Percentiles rank a stretch among this genome's conserved stretches.
Evolutionary conservation across 768 basidiomycete species (phyloP).

Genomic region (Strobilomyces echinocephalus): DNA sequence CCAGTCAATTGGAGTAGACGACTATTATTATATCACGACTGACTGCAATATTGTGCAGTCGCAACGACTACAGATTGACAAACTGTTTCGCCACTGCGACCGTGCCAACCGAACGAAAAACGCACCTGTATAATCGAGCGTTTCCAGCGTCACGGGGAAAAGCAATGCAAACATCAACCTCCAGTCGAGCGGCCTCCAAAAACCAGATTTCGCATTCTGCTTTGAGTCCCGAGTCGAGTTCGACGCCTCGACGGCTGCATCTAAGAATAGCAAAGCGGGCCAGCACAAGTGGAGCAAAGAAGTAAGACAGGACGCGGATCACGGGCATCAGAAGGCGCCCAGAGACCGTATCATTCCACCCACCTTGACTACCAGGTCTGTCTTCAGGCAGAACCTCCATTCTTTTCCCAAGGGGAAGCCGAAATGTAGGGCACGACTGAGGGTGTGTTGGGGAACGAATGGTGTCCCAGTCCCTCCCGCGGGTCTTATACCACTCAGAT

Average conservation of each 20-base stretch:
- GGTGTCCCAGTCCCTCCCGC: neutral
- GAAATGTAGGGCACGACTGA: constrained; percentile 7
- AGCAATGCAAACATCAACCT: constrained; percentile 32
- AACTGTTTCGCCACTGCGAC: neutral
- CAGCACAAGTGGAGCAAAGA: neutral
- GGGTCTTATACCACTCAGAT: neutral
- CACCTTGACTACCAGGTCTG: constrained; percentile 2
- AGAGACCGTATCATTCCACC: neutral
- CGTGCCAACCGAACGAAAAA: neutral
- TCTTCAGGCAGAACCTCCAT: neutral
- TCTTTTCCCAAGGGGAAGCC: constrained; percentile 5
- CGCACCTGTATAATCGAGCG: constrained; percentile 28
- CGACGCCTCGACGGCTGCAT: neutral
- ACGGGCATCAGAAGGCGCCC: neutral
- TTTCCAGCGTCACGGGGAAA: constrained; percentile 41
- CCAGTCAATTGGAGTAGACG: neutral
- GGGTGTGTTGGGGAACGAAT: neutral
- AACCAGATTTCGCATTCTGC: constrained; percentile 9
- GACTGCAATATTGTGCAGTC: constrained; percentile 51
- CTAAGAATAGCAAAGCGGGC: neutral
- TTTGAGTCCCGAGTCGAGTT: neutral
- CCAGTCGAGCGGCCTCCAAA: constrained; percentile 28
- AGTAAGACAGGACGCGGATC: neutral
- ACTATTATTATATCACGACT: constrained; percentile 3
- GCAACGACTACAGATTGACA: constrained; percentile 38